phyloP scores from a whole-genome alignment of 73 alveolate species.

The Blepharisma stoltei region DNA sequence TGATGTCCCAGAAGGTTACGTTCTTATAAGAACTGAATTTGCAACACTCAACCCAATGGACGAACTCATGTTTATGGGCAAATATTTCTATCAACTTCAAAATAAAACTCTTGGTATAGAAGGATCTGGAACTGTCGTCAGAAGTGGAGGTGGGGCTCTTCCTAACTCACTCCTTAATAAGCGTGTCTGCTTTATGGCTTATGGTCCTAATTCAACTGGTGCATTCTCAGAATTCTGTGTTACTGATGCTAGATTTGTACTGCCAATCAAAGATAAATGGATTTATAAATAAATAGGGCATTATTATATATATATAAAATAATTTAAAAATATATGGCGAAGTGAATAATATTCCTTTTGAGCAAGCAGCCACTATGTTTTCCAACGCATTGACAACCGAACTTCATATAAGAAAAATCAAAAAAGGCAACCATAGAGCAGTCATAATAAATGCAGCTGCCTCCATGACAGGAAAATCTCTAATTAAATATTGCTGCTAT shows the following conservation, averaged over 20 bases:
- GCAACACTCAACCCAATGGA: slow-evolving; percentile 16
- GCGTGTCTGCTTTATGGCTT: slow-evolving; percentile 1
- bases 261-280: slow-evolving; percentile 15
- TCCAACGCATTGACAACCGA: slow-evolving; percentile 51
- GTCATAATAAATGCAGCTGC: slow-evolving; percentile 48
- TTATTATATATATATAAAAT: too few relatives aligned
- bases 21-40: background rate
- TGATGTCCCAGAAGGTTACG: background rate
- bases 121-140: slow-evolving; percentile 56
- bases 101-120: slow-evolving; percentile 45
- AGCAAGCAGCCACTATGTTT: slow-evolving; percentile 44
- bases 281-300: too few relatives aligned
- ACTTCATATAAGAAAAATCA: slow-evolving; percentile 33
- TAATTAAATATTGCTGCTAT: slow-evolving; percentile 19
- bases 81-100: background rate
- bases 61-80: background rate
- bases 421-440: slow-evolving; percentile 24
- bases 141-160: slow-evolving; percentile 45
- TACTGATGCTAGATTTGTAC: background rate
- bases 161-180: slow-evolving; percentile 32
- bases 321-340: too few relatives aligned
- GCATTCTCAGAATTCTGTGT: slow-evolving; percentile 3
- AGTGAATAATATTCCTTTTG: slow-evolving; percentile 41
- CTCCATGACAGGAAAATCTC: slow-evolving; percentile 44
- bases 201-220: background rate